Evolutionary conservation across 1,284 basidiomycete species (phyloP).

Genomic region (Cryptococcus deneoformans): DNA sequence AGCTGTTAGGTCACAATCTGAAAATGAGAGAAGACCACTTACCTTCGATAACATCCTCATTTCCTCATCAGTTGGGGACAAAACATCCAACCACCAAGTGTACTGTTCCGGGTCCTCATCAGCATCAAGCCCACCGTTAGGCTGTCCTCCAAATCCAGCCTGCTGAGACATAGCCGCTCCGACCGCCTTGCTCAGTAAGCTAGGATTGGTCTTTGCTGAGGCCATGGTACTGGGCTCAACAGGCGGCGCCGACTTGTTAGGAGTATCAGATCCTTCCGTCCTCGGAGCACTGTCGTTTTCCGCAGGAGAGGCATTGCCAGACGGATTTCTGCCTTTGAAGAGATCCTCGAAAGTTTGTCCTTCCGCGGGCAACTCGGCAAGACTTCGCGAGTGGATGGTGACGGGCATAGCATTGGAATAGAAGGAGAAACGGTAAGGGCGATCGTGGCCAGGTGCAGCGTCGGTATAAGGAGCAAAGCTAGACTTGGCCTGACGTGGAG

Average conservation of each 20-base stretch:
- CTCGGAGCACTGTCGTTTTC: constrained; percentile 6
- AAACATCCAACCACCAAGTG: constrained; percentile 98
- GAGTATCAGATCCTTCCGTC: constrained; percentile 22
- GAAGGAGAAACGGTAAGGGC: constrained; percentile 97
- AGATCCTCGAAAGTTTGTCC: constrained; percentile 92
- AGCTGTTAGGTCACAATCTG: background rate
- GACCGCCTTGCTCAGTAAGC: constrained; percentile 32
- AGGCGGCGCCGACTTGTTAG: constrained; percentile 41
- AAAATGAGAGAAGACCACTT: constrained; percentile 12
- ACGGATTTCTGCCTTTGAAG: constrained; percentile 55
- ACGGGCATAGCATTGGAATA: constrained; percentile 92
- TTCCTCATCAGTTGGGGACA: constrained; percentile 94
- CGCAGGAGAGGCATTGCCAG: background rate
- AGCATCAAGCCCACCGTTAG: constrained; percentile 9
- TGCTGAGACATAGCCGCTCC: constrained; percentile 18
- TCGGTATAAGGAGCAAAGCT: constrained; percentile 37
- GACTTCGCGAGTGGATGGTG: constrained; percentile 90
- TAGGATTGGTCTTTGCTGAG: constrained; percentile 24
- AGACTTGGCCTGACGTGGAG: constrained; percentile 32
- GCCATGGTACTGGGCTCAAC: constrained; percentile 13
- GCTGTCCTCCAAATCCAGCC: constrained; percentile 8
- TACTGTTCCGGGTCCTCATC: constrained; percentile 61
- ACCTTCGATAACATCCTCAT: constrained; percentile 96
- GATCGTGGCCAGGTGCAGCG: constrained; percentile 64
- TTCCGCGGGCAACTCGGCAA: constrained; percentile 91